phyloP scores from a whole-genome alignment of 345 rosid species.

The Heritiera fomes region DNA sequence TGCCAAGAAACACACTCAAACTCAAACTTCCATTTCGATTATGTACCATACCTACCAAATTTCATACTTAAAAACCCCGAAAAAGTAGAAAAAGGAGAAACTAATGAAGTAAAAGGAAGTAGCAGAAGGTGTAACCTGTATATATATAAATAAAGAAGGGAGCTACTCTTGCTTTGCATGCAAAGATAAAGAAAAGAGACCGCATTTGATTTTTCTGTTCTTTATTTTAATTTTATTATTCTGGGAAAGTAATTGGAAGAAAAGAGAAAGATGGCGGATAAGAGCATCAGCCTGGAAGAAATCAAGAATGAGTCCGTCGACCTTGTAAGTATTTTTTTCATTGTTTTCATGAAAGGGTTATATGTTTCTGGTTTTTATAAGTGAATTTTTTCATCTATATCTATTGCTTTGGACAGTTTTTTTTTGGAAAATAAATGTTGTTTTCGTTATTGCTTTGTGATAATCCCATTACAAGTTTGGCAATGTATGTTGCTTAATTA shows the following conservation, averaged over 20 bases:
- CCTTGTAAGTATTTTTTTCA: conserved; percentile 37
- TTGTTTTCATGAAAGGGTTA: background rate
- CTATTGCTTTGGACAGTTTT: no score
- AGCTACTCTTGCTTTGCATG: conserved; percentile 12
- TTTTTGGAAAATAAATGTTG: no score
- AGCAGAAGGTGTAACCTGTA: background rate
- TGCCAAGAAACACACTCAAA: background rate
- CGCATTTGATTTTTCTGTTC: background rate
- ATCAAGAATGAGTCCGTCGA: conserved; percentile 70
- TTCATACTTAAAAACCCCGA: background rate
- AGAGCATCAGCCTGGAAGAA: conserved; percentile 49
- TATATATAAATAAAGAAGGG: background rate
- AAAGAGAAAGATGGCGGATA: conserved; percentile 32
- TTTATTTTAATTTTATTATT: background rate
- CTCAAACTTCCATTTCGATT: background rate
- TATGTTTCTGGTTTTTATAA: background rate
- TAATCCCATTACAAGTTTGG: background rate
- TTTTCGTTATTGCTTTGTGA: background rate
- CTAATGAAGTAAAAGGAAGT: background rate
- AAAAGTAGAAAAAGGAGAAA: background rate
- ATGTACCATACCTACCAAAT: conserved; percentile 3
- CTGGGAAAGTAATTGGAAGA: background rate
- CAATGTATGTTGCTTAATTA: no score
- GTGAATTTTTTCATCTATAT: no score
- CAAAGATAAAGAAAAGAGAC: background rate